Base-by-base conservation (phyloP, 2,329 filamentous ascomycete species). In the Alternaria ventricosa region DNA sequence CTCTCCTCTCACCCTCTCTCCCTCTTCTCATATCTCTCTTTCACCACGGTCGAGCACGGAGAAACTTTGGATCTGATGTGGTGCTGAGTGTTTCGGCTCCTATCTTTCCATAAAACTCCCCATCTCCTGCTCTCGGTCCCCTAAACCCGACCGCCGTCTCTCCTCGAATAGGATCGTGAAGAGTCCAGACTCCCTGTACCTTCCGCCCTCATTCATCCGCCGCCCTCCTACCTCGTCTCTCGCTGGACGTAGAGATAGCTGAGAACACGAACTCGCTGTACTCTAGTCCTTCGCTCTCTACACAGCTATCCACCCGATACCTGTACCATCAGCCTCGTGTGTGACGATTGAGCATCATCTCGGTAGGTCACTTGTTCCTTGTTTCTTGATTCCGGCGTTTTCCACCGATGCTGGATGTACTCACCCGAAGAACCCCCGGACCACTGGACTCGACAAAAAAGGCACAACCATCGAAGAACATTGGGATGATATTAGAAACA, bases 201-300 rank as follows among this genome's bases (percentile, higher is more conserved):
- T 71, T 71, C 61, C 51, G 55, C 57, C 63, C 70, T 68, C 69
- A 47, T 70, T 68, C 67, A 55, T 66, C 65, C 60, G 55, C 69
- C 66, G n/a, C 43, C 61, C 51, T 51, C 62, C 64, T 65, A 61
- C 57, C 56, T 65, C 64, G 62, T 71, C 67, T 71, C 69, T 72
- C 70, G 70, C 71, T 75, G 71, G 71, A 74, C 75, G 70, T 67
- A 70, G 75, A 73, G 70, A 71, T 71, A 69, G 68, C 55, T 63
- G 67, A 71, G 71, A 67, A 67, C 55, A 63, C 33, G 57, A 63
- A 66, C 70, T 71, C 71, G 65, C 71, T 65, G 63, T 68, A 64
- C 67, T 63, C 73, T 57, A 62, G 68, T 80, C 67, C 79, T 78
- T 79, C 79, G 80, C 81, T 81, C 78, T 78, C 69, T 77, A 75